phyloP scores from a whole-genome alignment of 2,329 filamentous ascomycete genomes.

The Botryotinia narcissicola region DNA sequence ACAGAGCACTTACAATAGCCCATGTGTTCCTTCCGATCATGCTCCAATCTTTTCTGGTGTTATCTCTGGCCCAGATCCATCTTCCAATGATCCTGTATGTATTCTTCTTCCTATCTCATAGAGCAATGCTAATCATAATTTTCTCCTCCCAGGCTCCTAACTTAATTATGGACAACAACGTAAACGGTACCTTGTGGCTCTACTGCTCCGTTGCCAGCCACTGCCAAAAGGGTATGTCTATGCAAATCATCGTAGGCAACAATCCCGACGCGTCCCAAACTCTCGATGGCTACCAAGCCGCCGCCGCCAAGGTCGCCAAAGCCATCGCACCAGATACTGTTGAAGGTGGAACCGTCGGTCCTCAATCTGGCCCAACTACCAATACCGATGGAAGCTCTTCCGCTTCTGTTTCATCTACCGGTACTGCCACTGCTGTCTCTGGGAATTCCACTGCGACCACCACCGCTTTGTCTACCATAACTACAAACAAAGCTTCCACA shows the following conservation, averaged over 20 bases:
- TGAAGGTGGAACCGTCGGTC: background rate
- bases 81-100: background rate
- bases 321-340: background rate
- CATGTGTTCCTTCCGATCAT: conserved; percentile 63
- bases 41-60: conserved; percentile 61
- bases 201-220: conserved; percentile 74
- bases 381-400: background rate
- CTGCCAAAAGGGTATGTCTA: conserved; percentile 53
- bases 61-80: conserved; percentile 46
- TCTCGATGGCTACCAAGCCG: background rate
- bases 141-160: conserved; percentile 51
- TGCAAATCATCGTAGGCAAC: conserved; percentile 43
- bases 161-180: conserved; percentile 68
- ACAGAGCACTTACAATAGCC: conserved; percentile 72
- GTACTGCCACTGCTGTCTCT: background rate
- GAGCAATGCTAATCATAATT: background rate
- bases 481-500: background rate
- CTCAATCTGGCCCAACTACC: background rate
- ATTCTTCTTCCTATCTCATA: background rate
- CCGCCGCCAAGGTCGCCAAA: background rate
- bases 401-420: background rate
- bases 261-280: background rate
- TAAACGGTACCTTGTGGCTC: conserved; percentile 71
- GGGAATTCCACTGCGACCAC: background rate
- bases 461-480: conserved; percentile 1